These are phyloP conservation scores for Cadophora sp. DNA, from an alignment of 2,329 filamentous ascomycete genomes.

Conservation along the genomic window DNA sequence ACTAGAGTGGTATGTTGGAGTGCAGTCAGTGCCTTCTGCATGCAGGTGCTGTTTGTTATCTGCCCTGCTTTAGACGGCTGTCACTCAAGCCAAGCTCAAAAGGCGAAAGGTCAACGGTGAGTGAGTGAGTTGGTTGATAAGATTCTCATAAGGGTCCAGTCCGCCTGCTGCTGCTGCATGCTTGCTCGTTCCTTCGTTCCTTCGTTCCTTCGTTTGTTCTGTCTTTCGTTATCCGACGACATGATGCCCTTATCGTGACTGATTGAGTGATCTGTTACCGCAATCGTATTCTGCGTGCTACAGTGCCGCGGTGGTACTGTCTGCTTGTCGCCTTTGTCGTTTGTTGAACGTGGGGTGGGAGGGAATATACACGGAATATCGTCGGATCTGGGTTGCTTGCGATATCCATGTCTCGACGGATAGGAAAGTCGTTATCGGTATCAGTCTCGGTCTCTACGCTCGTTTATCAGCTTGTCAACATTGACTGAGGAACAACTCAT, in stretches of 20 bases:
- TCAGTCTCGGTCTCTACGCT: background rate
- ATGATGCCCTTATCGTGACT: constrained; percentile 9
- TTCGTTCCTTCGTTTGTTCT: background rate
- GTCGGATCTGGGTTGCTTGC: background rate
- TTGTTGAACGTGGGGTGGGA: background rate
- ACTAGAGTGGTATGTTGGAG: background rate
- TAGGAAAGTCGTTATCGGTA: background rate
- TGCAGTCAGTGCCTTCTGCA: background rate
- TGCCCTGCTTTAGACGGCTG: constrained; percentile 4
- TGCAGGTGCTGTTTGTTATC: background rate
- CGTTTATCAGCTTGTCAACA: constrained; percentile 12
- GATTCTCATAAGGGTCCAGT: background rate
- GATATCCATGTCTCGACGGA: background rate
- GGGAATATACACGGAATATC: background rate
- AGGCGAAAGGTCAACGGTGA: background rate
- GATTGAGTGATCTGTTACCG: background rate
- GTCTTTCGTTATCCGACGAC: background rate
- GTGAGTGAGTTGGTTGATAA: background rate
- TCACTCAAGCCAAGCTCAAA: background rate
- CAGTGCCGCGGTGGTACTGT: too few species aligned
- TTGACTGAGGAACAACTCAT: background rate
- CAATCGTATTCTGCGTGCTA: background rate
- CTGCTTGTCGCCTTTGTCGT: background rate
- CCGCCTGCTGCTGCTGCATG: background rate
- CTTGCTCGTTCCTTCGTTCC: background rate